phyloP scores from a whole-genome alignment of 1,284 basidiomycete species.

The Cerrena zonata region DNA sequence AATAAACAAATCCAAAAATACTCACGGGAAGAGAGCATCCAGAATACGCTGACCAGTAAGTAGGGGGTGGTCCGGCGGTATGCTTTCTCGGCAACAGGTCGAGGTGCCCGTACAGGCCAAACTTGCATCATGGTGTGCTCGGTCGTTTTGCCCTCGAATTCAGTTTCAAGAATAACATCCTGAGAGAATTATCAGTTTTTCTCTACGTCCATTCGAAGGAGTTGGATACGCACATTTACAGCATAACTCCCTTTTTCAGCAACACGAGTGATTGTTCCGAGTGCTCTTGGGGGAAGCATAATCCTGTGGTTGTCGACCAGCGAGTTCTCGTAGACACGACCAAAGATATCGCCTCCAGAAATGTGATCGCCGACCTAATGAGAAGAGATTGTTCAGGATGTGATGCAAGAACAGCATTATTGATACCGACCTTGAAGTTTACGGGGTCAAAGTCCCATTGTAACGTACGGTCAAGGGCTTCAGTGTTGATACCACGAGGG shows the following conservation, averaged over 20 bases:
- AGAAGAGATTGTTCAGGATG: neutral
- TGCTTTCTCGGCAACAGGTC: constrained; percentile 93
- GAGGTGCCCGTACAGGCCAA: constrained; percentile 97
- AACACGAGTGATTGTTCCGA: constrained; percentile 91
- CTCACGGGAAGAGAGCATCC: constrained; percentile 92
- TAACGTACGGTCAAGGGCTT: constrained; percentile 83
- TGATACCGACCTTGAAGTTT: constrained; percentile 58
- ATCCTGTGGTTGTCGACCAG: constrained; percentile 95
- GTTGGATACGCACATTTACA: constrained; percentile 64
- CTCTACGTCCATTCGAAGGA: constrained; percentile 1
- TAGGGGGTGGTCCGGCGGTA: constrained; percentile 86
- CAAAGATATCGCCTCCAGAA: constrained; percentile 94
- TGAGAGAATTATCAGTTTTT: constrained; percentile 27
- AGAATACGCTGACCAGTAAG: constrained; percentile 96
- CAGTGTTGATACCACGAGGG: constrained; percentile 95
- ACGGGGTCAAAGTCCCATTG: constrained; percentile 97
- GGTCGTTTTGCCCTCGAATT: constrained; percentile 93
- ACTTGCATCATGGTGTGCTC: constrained; percentile 95
- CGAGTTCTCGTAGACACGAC: constrained; percentile 94
- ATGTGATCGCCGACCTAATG: constrained; percentile 89
- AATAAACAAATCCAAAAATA: constrained; percentile 12
- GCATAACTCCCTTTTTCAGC: constrained; percentile 93
- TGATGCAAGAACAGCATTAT: neutral
- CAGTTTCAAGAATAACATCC: constrained; percentile 95
- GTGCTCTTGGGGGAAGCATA: constrained; percentile 88